Conservation (phyloP, 192 early-diverging fungal genomes). For the Endogone sp. region DNA sequence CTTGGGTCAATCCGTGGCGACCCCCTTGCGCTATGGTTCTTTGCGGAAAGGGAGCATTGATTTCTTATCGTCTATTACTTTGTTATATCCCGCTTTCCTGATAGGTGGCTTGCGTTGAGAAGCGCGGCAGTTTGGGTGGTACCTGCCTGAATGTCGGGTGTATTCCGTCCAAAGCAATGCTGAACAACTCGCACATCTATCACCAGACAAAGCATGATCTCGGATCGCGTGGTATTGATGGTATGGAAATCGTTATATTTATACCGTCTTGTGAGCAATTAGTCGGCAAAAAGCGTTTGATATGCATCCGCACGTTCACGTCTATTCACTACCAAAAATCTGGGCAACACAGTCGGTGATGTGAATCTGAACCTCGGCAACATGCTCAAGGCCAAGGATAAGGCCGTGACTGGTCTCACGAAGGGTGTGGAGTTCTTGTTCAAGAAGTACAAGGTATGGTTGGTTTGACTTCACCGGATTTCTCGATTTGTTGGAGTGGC, state of each 20-base stretch:
- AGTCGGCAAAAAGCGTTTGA: too few species aligned
- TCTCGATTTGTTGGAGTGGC: too few species aligned
- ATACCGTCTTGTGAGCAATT: background rate
- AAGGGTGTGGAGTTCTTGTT: slow-evolving; percentile 91
- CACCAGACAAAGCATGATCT: slow-evolving; percentile 92
- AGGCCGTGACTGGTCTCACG: slow-evolving; percentile 83
- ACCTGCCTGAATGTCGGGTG: slow-evolving; percentile 99
- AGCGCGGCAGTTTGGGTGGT: slow-evolving; percentile 91
- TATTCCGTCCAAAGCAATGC: slow-evolving; percentile 98
- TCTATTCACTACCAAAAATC: too few species aligned
- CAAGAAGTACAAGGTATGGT: slow-evolving; percentile 91
- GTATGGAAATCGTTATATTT: slow-evolving; percentile 22
- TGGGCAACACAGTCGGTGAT: slow-evolving; percentile 54
- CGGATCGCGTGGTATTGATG: slow-evolving; percentile 89
- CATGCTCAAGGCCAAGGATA: slow-evolving; percentile 92
- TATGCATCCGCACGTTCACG: too few species aligned
- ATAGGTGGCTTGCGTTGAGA: slow-evolving; percentile 95
- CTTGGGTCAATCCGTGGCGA: too few species aligned
- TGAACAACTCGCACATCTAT: slow-evolving; percentile 98
- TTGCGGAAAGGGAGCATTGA: too few species aligned
- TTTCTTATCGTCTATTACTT: too few species aligned
- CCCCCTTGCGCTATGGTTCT: too few species aligned
- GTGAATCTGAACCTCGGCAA: slow-evolving; percentile 81
- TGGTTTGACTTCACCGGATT: too few species aligned
- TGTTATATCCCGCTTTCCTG: background rate